Base-by-base conservation (phyloP, 1,284 basidiomycete species). In the Malassezia sympodialis region DNA sequence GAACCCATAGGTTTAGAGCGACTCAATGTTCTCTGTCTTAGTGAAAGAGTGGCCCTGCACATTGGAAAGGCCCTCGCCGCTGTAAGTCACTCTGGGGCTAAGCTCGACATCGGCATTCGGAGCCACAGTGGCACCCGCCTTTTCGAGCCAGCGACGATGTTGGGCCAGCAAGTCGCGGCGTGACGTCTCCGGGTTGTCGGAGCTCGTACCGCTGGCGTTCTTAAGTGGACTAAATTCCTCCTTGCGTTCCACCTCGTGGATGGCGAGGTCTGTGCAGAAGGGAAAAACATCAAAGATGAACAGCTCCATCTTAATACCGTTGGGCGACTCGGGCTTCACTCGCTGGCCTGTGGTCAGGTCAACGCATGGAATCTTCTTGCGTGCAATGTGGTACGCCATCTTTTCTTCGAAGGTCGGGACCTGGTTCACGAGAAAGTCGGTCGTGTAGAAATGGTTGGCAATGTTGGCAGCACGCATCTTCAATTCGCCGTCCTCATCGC, bases 221-320 rank as follows among this genome's bases (percentile, higher is more conserved):
- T 99, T 99, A 69, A 99, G 78, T 30, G 91, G 91, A 61, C 87
- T 90, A 70, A 99, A 99, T 77, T 98, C 93, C 58, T 93, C 88
- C 58, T 80, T 79, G 48, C 94, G 81, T 48, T 82, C 82, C 37
- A 96, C 90, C 76, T 96, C 91, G 74, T 96, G 79, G 28, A 96
- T 88, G 35, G 85, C 82, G 56, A 98, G 88, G 27, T 61, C 48
- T 44, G 59, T 56, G 42, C 88, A 88, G 78, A 84, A 90, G 6
- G 94, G 93, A 80, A 99, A 96, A 46, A 99, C 94, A 77, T 99
- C 93, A 71, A 98, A 99, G 48, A 99, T 87, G 77, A 98, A 99
- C 77, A 96, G 80, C 77, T 99, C 94, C 63, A 99, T 83, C 78
- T 99, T 99, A 88, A 98, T 94, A 55, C 94, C 94, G 76, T 98